These are phyloP conservation scores for Balakata baccata DNA, from an alignment of 345 rosid genomes.

Conservation along the genomic window DNA sequence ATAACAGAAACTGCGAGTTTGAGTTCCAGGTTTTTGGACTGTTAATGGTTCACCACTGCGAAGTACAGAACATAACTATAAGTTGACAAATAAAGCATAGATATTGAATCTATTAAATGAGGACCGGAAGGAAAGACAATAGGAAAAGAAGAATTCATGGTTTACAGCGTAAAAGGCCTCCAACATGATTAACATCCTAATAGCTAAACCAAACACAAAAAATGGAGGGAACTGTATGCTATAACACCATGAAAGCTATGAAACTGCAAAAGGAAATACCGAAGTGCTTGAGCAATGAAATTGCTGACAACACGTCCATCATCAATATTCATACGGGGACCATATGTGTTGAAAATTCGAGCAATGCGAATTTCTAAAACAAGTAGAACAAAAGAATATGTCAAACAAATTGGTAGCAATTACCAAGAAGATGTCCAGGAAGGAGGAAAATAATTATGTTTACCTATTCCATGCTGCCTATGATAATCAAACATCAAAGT, in stretches of 20 bases:
- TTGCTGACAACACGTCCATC: slow-evolving; percentile 92
- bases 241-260: not conserved
- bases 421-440: not conserved
- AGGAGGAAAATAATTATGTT: slow-evolving; percentile 13
- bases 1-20: slow-evolving; percentile 95
- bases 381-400: slow-evolving; percentile 8
- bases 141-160: not conserved
- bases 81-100: not conserved
- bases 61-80: slow-evolving; percentile 7
- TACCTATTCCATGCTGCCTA: slow-evolving; percentile 93
- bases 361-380: slow-evolving; percentile 87
- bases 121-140: not conserved
- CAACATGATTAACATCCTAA: not conserved
- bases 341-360: slow-evolving; percentile 96
- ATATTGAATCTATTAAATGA: not conserved
- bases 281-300: slow-evolving; percentile 96
- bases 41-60: slow-evolving; percentile 84
- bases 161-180: not conserved
- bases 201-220: no score
- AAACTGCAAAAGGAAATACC: slow-evolving; percentile 40
- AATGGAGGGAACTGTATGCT: no score
- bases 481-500: slow-evolving; percentile 58
- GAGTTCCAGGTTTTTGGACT: slow-evolving; percentile 92
- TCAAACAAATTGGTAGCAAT: not conserved
- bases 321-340: slow-evolving; percentile 47